A percentile compares a stretch with the other conserved stretches of the same genome.
Conservation (phyloP, 2,329 filamentous ascomycete genomes). For the Talaromyces marneffei region DNA sequence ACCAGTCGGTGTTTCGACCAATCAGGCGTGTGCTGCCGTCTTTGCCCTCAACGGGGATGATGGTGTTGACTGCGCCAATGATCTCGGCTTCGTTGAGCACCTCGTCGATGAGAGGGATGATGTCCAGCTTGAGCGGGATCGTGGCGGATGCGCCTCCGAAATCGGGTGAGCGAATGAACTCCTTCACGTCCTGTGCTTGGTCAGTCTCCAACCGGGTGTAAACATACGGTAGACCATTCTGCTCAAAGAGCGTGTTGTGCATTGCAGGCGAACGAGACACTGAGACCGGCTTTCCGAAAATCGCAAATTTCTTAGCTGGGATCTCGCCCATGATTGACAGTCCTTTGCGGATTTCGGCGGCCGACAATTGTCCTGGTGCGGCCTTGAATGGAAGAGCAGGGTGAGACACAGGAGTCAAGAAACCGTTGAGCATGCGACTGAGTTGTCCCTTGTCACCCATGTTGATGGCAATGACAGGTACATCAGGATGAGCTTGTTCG, state of each 20-base stretch:
- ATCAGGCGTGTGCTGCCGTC: conserved; percentile 52
- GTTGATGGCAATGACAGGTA: conserved; percentile 90
- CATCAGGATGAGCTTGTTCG: conserved; percentile 58
- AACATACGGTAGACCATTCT: conserved; percentile 74
- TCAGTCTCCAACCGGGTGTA: conserved; percentile 74
- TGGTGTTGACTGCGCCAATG: conserved; percentile 93
- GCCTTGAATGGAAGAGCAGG: conserved; percentile 85
- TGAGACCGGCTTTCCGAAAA: conserved; percentile 81
- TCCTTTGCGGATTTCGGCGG: conserved; percentile 75
- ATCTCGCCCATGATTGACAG: conserved; percentile 75
- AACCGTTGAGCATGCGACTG: conserved; percentile 81
- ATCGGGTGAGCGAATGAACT: conserved; percentile 61
- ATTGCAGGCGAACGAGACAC: conserved; percentile 80
- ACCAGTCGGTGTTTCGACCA: conserved; percentile 94
- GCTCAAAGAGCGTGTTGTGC: conserved; percentile 77
- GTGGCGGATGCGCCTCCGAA: conserved; percentile 96
- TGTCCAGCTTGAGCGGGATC: conserved; percentile 86
- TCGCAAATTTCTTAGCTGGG: conserved; percentile 67
- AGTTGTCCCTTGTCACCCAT: conserved; percentile 87
- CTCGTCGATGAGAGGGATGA: conserved; percentile 74
- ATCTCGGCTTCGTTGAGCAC: conserved; percentile 70
- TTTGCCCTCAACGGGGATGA: conserved; percentile 57
- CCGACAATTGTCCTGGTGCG: conserved; percentile 87
- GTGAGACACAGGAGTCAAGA: conserved; percentile 93
- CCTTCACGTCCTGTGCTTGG: conserved; percentile 53